phyloP scores from a whole-genome alignment of 305 asterid genomes.

The Withania somnifera region DNA sequence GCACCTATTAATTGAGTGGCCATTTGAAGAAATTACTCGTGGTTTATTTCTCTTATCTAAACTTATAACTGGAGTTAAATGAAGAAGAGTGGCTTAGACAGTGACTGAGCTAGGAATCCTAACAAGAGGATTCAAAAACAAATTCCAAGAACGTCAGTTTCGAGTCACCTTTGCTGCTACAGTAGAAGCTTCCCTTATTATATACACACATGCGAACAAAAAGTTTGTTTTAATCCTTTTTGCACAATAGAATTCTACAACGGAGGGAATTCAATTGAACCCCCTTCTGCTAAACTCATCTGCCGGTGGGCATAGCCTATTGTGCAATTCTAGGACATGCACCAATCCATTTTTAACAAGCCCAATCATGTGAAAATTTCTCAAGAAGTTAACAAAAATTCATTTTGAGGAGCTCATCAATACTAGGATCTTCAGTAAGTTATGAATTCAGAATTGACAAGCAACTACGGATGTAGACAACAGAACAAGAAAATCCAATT shows the following conservation, averaged over 20 bases:
- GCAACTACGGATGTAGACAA: too few species aligned
- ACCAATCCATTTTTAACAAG: background rate
- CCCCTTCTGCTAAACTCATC: background rate
- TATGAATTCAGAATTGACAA: background rate
- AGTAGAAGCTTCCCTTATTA: background rate
- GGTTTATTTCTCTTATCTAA: background rate
- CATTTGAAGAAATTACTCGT: background rate
- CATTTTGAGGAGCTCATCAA: background rate
- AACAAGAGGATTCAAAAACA: background rate
- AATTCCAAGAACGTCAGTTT: background rate
- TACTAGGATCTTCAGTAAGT: background rate
- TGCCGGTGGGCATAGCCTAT: background rate
- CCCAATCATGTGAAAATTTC: background rate
- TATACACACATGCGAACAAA: background rate
- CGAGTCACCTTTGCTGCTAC: background rate
- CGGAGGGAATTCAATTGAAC: background rate
- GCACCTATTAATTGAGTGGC: background rate
- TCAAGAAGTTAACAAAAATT: background rate
- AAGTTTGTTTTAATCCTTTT: background rate
- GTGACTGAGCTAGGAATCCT: background rate
- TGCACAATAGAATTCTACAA: background rate
- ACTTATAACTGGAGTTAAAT: background rate
- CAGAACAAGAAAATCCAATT: too few species aligned
- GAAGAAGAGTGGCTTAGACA: background rate
- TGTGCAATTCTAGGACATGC: background rate